Conservation (phyloP, 1,284 basidiomycete genomes). For the Vanrija humicola region DNA sequence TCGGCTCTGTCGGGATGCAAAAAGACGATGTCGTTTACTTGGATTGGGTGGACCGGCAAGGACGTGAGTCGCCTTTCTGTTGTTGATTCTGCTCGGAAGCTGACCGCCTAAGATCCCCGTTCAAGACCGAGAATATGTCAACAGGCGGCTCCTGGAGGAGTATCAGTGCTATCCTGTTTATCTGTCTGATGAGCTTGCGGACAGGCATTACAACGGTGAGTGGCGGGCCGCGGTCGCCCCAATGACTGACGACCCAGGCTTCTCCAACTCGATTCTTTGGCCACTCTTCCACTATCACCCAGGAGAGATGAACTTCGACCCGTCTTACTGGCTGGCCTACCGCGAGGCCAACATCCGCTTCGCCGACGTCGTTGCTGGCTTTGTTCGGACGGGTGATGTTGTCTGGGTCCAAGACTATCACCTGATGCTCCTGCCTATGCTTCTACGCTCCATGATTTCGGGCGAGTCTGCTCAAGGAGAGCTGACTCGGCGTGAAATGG, state of each 20-base stretch:
- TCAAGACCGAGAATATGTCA: constrained; percentile 78
- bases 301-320: constrained; percentile 99
- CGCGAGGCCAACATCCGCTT: constrained; percentile 94
- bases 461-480: constrained; percentile 61
- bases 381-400: constrained; percentile 79
- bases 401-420: constrained; percentile 99
- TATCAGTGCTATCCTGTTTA: constrained; percentile 98
- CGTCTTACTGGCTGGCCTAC: constrained; percentile 96
- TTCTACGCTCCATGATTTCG: constrained; percentile 82
- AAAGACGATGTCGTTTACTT: constrained; percentile 91
- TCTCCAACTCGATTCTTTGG: constrained; percentile 99
- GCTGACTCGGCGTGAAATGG: constrained; percentile 64
- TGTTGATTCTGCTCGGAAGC: neutral
- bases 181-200: constrained; percentile 93
- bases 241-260: constrained; percentile 47
- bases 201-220: constrained; percentile 89
- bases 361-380: constrained; percentile 76
- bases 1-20: constrained; percentile 93
- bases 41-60: constrained; percentile 75
- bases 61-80: constrained; percentile 34
- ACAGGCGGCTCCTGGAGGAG: constrained; percentile 84
- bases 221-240: neutral
- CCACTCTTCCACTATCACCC: constrained; percentile 99
- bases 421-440: constrained; percentile 94
- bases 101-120: constrained; percentile 64